These are phyloP conservation scores for Candida stauntonica DNA, from an alignment of 805 yeast genomes.

Conservation along the genomic window DNA sequence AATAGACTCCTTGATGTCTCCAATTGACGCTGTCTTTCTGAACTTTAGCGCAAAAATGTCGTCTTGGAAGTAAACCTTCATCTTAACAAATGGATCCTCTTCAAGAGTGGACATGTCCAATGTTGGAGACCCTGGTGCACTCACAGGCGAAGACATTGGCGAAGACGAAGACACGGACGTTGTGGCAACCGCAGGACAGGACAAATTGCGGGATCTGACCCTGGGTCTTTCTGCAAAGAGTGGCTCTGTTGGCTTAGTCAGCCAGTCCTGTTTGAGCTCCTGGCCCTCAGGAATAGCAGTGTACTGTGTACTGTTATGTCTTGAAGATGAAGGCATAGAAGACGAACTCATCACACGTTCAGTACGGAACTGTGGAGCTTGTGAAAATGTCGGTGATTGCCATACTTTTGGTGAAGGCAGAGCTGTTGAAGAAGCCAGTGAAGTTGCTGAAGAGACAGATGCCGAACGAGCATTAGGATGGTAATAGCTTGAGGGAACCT, in stretches of 20 bases:
- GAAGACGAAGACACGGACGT: background rate
- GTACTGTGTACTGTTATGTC: too few species aligned
- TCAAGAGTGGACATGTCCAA: background rate
- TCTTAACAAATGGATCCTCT: slow-evolving; percentile 10
- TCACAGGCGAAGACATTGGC: background rate
- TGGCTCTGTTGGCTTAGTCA: slow-evolving; percentile 14
- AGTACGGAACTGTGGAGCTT: slow-evolving; percentile 4
- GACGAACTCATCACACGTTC: too few species aligned
- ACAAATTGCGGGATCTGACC: background rate
- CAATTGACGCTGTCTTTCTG: slow-evolving; percentile 4
- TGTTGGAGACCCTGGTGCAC: background rate
- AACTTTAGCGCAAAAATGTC: slow-evolving; percentile 27
- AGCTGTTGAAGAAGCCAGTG: background rate
- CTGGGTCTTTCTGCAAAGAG: slow-evolving; percentile 3
- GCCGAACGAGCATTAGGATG: slow-evolving; percentile 1
- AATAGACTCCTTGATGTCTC: slow-evolving; percentile 17
- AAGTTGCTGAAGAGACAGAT: slow-evolving; percentile 2
- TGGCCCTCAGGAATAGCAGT: slow-evolving; percentile 11
- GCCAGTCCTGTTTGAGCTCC: slow-evolving; percentile 11
- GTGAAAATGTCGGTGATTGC: slow-evolving; percentile 21
- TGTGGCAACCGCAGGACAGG: background rate
- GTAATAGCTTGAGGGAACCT: background rate
- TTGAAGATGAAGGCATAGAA: too few species aligned
- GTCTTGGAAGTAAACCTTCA: slow-evolving; percentile 22
- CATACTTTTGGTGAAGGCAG: slow-evolving; percentile 24